Evolutionary conservation across 495 filamentous ascomycete species (phyloP).

Genomic region (Lichenothelia convexa): DNA sequence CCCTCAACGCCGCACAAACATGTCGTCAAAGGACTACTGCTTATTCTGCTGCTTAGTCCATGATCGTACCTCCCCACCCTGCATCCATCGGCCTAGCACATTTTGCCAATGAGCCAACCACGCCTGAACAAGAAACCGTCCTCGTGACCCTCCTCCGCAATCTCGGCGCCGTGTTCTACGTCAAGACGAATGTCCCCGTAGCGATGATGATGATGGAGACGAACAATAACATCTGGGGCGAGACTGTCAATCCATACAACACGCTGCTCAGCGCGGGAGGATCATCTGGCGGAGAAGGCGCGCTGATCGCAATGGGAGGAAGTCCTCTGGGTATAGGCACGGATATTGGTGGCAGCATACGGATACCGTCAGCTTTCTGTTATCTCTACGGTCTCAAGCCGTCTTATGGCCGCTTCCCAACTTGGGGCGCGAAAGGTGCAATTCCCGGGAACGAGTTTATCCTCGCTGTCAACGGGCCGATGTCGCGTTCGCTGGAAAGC

Average conservation of each 20-base stretch:
- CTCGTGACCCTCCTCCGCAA: conserved; percentile 23
- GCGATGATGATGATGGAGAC: conserved; percentile 14
- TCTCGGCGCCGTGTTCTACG: conserved; percentile 4
- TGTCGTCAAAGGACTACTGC: too few relatives aligned
- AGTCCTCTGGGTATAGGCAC: conserved; percentile 21
- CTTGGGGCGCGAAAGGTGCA: conserved; percentile 3
- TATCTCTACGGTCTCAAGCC: conserved; percentile 18
- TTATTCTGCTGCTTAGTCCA: too few relatives aligned
- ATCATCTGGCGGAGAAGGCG: conserved; percentile 40
- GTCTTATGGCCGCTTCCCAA: conserved; percentile 12
- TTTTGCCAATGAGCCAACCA: conserved; percentile 31
- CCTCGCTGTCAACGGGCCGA: conserved; percentile 31
- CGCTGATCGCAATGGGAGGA: conserved; percentile 27
- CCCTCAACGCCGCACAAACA: too few relatives aligned
- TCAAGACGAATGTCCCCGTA: conserved; percentile 6
- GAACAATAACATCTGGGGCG: conserved; percentile 1
- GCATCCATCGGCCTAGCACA: conserved; percentile 41
- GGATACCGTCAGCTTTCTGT: conserved; percentile 19
- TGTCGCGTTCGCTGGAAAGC: conserved; percentile 28
- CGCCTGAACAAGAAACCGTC: conserved; percentile 25
- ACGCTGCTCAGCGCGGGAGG: conserved; percentile 40
- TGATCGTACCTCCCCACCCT: conserved; percentile 37
- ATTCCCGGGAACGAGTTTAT: conserved; percentile 18
- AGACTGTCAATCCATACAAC: conserved; percentile 45
- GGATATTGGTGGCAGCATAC: conserved; percentile 18